Percentiles rank a stretch among this genome's conserved stretches.
Conservation (phyloP, 2,329 filamentous ascomycete genomes). For the Xylariaceae sp. region DNA sequence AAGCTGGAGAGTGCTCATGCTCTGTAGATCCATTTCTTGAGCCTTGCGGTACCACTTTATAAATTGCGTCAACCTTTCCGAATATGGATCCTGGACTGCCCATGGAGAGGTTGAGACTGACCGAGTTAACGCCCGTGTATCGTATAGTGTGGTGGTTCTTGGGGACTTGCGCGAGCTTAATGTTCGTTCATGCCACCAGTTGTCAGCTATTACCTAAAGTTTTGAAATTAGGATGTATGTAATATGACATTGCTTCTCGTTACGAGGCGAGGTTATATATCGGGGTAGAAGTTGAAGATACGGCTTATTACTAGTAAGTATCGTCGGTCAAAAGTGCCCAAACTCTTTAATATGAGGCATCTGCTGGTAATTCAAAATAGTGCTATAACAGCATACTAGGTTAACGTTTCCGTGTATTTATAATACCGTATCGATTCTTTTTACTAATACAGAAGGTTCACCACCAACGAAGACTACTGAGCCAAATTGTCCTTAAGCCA, state of each 20-base stretch:
- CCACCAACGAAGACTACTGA: no score
- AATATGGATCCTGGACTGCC: constrained; percentile 9
- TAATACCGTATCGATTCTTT: no score
- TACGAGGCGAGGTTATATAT: not conserved
- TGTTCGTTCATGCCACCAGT: not conserved
- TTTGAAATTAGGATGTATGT: not conserved
- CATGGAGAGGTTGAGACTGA: constrained; percentile 1
- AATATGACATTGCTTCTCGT: not conserved
- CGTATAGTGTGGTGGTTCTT: not conserved
- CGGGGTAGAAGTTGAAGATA: no score
- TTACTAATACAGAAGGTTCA: no score
- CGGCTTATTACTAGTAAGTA: no score
- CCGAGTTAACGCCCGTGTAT: not conserved
- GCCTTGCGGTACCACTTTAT: not conserved
- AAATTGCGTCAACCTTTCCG: not conserved
- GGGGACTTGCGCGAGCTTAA: not conserved
- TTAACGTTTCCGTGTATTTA: no score
- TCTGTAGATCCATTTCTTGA: not conserved
- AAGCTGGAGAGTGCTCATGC: not conserved
- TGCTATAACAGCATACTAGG: no score
- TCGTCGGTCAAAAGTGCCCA: no score
- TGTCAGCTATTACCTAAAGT: constrained; percentile 8
- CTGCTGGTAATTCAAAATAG: no score
- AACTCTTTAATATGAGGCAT: no score
- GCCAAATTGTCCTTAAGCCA: no score